Conservation (phyloP, 805 yeast genomes). For the Cyberlindnera bimundalis region DNA sequence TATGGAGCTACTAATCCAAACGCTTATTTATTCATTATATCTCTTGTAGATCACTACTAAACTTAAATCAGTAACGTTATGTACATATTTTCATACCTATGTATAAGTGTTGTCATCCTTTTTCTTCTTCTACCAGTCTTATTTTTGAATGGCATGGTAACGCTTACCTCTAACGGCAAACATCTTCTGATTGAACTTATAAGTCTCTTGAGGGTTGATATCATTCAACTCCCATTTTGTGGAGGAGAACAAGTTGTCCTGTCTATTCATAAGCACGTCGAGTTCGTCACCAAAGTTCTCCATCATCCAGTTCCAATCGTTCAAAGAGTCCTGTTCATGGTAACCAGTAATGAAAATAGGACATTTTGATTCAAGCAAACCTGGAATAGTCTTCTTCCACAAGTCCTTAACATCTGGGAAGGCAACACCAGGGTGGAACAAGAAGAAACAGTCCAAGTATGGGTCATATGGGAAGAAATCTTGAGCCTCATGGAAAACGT, state of each 20-base stretch:
- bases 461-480: slow-evolving; percentile 99
- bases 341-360: slow-evolving; percentile 88
- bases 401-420: slow-evolving; percentile 73
- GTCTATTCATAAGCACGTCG: slow-evolving; percentile 75
- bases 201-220: slow-evolving; percentile 86
- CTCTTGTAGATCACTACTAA: background rate
- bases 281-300: slow-evolving; percentile 67
- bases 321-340: slow-evolving; percentile 65
- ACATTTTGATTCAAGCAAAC: slow-evolving; percentile 89
- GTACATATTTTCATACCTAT: slow-evolving; percentile 3
- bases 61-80: background rate
- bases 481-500: slow-evolving; percentile 83
- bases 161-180: slow-evolving; percentile 96
- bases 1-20: too few species aligned
- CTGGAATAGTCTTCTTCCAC: slow-evolving; percentile 85
- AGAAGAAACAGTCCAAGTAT: slow-evolving; percentile 85
- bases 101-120: background rate
- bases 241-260: slow-evolving; percentile 71
- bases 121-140: background rate
- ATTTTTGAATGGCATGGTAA: slow-evolving; percentile 70
- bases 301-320: slow-evolving; percentile 71
- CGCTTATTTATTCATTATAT: too few species aligned
- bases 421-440: slow-evolving; percentile 93
- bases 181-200: slow-evolving; percentile 84
- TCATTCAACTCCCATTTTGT: slow-evolving; percentile 96